phyloP scores from a whole-genome alignment of 2,329 filamentous ascomycete species.

The Penicillium sp. region DNA sequence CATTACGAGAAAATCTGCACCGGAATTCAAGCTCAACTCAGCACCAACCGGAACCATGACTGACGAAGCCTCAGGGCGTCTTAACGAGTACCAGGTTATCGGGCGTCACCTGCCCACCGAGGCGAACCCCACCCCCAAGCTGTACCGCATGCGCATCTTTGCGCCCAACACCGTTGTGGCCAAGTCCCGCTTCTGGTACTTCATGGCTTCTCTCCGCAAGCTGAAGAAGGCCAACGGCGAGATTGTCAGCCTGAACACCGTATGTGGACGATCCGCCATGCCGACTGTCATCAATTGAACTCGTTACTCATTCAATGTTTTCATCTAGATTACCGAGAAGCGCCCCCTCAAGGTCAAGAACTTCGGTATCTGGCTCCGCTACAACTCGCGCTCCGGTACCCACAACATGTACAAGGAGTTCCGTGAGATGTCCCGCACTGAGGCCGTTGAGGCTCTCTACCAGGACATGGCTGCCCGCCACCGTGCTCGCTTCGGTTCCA shows the following conservation, averaged over 20 bases:
- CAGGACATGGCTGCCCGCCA: slow-evolving; percentile 99
- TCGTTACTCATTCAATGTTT: slow-evolving; percentile 17
- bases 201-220: slow-evolving; percentile 98
- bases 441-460: slow-evolving; percentile 96
- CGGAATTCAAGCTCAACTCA: not conserved
- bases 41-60: slow-evolving; percentile 23
- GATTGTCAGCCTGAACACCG: slow-evolving; percentile 95
- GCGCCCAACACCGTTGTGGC: slow-evolving; percentile 96
- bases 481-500: slow-evolving; percentile 95
- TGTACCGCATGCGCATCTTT: slow-evolving; percentile 99
- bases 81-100: slow-evolving; percentile 99
- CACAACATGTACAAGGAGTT: slow-evolving; percentile 99
- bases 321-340: slow-evolving; percentile 88
- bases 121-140: slow-evolving; percentile 93
- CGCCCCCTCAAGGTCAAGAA: slow-evolving; percentile 99
- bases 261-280: slow-evolving; percentile 54
- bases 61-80: slow-evolving; percentile 73
- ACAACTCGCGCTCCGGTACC: slow-evolving; percentile 98
- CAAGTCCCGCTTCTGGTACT: slow-evolving; percentile 99
- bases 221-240: slow-evolving; percentile 99
- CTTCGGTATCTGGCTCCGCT: slow-evolving; percentile 99
- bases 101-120: slow-evolving; percentile 98
- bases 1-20: slow-evolving; percentile 10
- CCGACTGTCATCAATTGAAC: not conserved
- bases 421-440: slow-evolving; percentile 95